A percentile compares a stretch with the other conserved stretches of the same genome.
Evolutionary conservation across 2,329 filamentous ascomycete species (phyloP).

Genomic region (Colletotrichum sp.): DNA sequence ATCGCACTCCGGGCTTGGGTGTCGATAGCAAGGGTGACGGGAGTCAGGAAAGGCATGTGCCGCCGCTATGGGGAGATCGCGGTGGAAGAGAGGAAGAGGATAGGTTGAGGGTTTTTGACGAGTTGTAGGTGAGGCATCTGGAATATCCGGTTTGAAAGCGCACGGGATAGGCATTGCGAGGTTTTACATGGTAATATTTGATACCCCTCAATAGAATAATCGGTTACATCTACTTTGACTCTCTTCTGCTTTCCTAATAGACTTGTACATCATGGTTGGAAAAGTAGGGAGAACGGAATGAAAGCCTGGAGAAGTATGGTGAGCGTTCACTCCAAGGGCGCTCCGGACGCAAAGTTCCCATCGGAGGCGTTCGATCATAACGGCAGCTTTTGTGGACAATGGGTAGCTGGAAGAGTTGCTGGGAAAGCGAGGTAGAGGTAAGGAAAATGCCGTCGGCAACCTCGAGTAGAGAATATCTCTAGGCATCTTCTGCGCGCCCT

Average conservation of each 20-base stretch:
- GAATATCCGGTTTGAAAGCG: not conserved
- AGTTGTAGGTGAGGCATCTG: conserved; percentile 38
- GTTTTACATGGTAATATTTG: not conserved
- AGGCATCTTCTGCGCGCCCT: not conserved
- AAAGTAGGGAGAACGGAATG: not conserved
- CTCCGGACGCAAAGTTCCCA: not conserved
- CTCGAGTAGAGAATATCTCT: not conserved
- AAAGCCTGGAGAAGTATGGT: not conserved
- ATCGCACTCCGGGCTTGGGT: not conserved
- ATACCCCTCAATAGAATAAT: conserved; percentile 2
- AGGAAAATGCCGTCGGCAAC: not conserved
- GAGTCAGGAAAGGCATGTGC: conserved; percentile 23
- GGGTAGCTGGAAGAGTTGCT: not conserved
- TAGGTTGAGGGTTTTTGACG: conserved; percentile 49
- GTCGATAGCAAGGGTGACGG: not conserved
- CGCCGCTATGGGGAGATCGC: conserved; percentile 27
- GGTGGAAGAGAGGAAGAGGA: conserved; percentile 34
- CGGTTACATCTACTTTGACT: not conserved
- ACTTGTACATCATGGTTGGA: not conserved
- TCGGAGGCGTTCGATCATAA: not conserved
- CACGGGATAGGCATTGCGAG: not conserved
- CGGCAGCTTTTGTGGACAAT: not conserved
- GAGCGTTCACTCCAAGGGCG: not conserved
- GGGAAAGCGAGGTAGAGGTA: not conserved
- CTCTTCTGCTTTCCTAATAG: not conserved